Base-by-base conservation (phyloP, 495 filamentous ascomycete species). In the Penicillium waksmanii region DNA sequence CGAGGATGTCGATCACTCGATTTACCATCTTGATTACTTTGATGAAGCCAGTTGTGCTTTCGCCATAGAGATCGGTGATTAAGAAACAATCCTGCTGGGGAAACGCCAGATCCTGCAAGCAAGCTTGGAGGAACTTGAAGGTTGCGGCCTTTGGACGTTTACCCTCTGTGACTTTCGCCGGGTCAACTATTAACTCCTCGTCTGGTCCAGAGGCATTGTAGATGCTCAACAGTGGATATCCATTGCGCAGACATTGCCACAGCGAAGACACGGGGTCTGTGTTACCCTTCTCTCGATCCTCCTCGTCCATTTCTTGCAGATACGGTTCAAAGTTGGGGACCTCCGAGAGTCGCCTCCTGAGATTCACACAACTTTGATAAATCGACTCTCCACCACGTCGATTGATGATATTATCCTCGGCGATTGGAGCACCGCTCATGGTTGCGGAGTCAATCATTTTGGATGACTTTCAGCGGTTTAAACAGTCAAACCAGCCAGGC, bases 31-130 rank as follows among this genome's bases (percentile, higher is more conserved):
- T 87, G 42, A 86, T 90, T 38, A 96, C 93, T 84, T 98, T 98
- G 54, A 97, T 94, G 70, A 98, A 97, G 1, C 95, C 95, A 27
- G 93, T 97, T 0, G 95, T 98, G 75, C 96, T 94, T 57, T 93
- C 89, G 6, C 92, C 92, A 71, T 95, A 93, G 3, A 98, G 77
- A 71, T 98, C 94, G 55, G 86, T 89, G 61, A 98, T 89, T 63
- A 96, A 85, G 69, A 98, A 98, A 63, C 89, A 92, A 50, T 97
- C 93, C 47, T 87, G 83, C 19, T 90, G 76, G 12, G 88, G 84
- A 43, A 97, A 87, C 15, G 84, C 86, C 34, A 97, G 79, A 23
- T 96, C 89, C 43, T 81, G 77, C 61, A 88, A 72, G 58, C 86
- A 89, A 23, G 87, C 88, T 61, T 89, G 81, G 42, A 90, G 63